Conservation (phyloP, 495 filamentous ascomycete species). For the Neurospora africana region DNA sequence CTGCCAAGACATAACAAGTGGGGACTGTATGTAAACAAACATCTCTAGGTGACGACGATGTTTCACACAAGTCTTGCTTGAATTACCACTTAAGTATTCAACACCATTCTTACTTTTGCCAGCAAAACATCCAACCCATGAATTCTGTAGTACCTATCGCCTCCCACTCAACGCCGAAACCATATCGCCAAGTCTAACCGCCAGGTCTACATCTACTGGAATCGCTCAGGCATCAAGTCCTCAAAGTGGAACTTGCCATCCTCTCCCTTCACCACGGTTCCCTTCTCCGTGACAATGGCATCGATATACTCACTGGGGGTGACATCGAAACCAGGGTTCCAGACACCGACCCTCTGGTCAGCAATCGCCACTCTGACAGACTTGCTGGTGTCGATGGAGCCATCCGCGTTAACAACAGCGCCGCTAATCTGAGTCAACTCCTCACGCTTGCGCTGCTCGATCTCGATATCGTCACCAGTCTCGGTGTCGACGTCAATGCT, state of each 20-base stretch:
- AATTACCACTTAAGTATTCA: neutral
- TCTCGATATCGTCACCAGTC: constrained; percentile 66
- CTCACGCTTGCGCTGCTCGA: constrained; percentile 69
- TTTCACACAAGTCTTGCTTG: neutral
- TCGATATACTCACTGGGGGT: constrained; percentile 82
- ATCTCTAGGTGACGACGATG: neutral
- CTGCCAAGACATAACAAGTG: neutral
- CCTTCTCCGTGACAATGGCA: constrained; percentile 86
- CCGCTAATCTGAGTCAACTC: constrained; percentile 79
- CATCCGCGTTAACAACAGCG: constrained; percentile 42
- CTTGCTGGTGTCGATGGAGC: constrained; percentile 37
- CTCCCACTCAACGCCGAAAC: neutral
- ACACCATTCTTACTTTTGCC: neutral
- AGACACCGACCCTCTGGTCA: constrained; percentile 69
- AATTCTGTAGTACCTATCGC: neutral
- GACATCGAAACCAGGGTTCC: constrained; percentile 96
- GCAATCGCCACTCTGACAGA: constrained; percentile 70
- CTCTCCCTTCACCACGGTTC: constrained; percentile 67
- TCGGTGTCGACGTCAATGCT: constrained; percentile 79
- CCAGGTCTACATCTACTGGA: neutral
- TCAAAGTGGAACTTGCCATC: constrained; percentile 67
- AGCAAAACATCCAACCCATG: neutral
- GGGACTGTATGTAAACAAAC: neutral
- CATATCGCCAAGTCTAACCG: neutral
- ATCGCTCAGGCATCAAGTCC: constrained; percentile 40